These are phyloP conservation scores for Pythium scleroteichum DNA, from an alignment of 352 stramenopile species.

Conservation along the genomic window DNA sequence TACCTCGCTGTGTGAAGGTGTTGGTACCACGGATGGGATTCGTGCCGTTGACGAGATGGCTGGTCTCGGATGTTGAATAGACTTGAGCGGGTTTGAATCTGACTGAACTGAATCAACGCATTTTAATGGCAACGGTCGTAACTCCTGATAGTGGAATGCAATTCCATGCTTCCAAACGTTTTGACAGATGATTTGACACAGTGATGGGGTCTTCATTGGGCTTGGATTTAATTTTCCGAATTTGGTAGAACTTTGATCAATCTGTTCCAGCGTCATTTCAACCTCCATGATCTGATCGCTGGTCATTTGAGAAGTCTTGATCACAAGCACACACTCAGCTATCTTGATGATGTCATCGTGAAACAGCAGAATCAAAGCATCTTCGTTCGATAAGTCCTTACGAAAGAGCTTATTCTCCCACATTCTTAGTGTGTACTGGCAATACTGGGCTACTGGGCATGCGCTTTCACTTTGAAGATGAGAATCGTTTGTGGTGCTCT, in stretches of 20 bases:
- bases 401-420: slow-evolving; percentile 64
- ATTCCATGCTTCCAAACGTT: slow-evolving; percentile 27
- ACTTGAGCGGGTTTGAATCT: too few species aligned
- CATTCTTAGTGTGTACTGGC: slow-evolving; percentile 31
- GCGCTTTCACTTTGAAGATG: too few species aligned
- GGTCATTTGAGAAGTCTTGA: slow-evolving; percentile 32
- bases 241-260: slow-evolving; percentile 2
- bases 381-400: slow-evolving; percentile 36
- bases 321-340: slow-evolving; percentile 46
- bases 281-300: slow-evolving; percentile 61
- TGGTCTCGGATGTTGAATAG: too few species aligned
- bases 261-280: slow-evolving; percentile 43
- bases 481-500: too few species aligned
- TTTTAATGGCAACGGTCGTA: too few species aligned
- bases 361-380: slow-evolving; percentile 48
- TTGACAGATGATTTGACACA: slow-evolving; percentile 14
- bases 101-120: too few species aligned
- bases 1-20: too few species aligned
- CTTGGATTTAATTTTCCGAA: not conserved
- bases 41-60: too few species aligned
- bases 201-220: not conserved
- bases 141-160: slow-evolving; percentile 19
- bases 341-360: slow-evolving; percentile 39
- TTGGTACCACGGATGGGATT: not conserved
- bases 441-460: slow-evolving; percentile 1